A percentile compares a stretch with the other conserved stretches of the same genome.
phyloP scores from a whole-genome alignment of 2,329 filamentous ascomycete species.

The Mycosphaerella arachidis region DNA sequence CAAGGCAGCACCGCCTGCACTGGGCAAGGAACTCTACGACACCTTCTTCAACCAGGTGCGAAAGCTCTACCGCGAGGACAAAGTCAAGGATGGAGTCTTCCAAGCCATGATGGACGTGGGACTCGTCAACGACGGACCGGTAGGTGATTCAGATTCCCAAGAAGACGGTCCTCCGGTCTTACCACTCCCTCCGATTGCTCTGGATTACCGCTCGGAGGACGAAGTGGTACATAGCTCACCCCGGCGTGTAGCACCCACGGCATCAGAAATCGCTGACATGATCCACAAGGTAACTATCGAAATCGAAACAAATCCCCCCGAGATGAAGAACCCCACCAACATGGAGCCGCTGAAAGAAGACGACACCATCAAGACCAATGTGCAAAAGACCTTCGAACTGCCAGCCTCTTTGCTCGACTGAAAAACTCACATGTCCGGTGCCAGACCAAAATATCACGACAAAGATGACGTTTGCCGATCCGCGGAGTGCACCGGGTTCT shows the following conservation, averaged over 20 bases:
- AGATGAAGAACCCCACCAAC: slow-evolving; percentile 33
- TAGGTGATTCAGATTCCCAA: slow-evolving; percentile 42
- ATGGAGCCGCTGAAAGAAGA: slow-evolving; percentile 26
- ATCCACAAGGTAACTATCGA: slow-evolving; percentile 44
- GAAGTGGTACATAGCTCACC: slow-evolving; percentile 45
- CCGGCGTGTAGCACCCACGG: slow-evolving; percentile 7
- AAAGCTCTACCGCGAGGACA: slow-evolving; percentile 64
- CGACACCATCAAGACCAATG: slow-evolving; percentile 29
- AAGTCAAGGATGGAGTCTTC: slow-evolving; percentile 92
- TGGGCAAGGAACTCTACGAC: slow-evolving; percentile 77
- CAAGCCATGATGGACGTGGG: slow-evolving; percentile 99
- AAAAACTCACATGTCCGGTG: slow-evolving; percentile 2
- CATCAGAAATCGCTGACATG: slow-evolving; percentile 9
- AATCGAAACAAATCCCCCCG: slow-evolving; percentile 45
- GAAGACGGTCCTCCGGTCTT: background rate
- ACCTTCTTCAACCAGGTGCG: slow-evolving; percentile 75
- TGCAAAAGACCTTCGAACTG: slow-evolving; percentile 33
- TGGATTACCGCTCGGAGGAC: slow-evolving; percentile 54
- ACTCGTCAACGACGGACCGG: slow-evolving; percentile 77
- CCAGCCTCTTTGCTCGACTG: slow-evolving; percentile 36
- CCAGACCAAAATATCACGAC: background rate
- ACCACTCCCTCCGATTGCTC: slow-evolving; percentile 16
- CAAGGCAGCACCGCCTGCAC: slow-evolving; percentile 71
- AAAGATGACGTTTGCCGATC: slow-evolving; percentile 3
- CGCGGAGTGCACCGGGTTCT: background rate